A percentile compares a stretch with the other conserved stretches of the same genome.
These are phyloP conservation scores for Hericium erinaceus DNA, from an alignment of 768 basidiomycete genomes.

Conservation along the genomic window DNA sequence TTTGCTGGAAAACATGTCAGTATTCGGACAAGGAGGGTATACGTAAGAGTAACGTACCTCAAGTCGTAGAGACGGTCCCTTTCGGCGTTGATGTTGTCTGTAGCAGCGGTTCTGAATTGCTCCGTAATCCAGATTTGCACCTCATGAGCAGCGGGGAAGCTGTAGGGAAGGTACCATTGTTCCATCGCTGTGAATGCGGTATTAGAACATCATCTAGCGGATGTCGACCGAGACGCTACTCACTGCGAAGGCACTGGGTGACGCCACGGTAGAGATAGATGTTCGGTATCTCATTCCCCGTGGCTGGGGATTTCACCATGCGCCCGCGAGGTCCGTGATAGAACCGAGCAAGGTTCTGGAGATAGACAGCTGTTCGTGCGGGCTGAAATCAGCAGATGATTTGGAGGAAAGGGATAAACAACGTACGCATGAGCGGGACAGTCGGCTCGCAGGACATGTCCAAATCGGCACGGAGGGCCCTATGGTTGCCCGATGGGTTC, in stretches of 20 bases:
- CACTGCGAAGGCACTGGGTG: background rate
- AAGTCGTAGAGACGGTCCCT: no score
- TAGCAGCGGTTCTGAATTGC: constrained; percentile 6
- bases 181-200: background rate
- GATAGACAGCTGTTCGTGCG: no score
- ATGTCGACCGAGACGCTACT: background rate
- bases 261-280: background rate
- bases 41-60: no score
- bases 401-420: background rate
- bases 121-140: constrained; percentile 23
- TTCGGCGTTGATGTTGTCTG: no score
- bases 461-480: background rate
- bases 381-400: no score
- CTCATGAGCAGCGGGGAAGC: constrained; percentile 15
- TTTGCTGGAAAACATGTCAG: background rate
- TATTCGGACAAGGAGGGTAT: background rate
- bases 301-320: background rate
- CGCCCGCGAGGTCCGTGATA: background rate
- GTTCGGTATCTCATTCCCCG: background rate
- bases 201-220: background rate
- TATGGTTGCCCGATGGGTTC: background rate
- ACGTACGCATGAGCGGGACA: background rate
- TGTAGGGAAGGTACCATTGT: background rate
- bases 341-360: no score
- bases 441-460: background rate